A percentile compares a stretch with the other conserved stretches of the same genome.
phyloP scores from a whole-genome alignment of 2,329 filamentous ascomycete species.

The Fusarium chuoi region DNA sequence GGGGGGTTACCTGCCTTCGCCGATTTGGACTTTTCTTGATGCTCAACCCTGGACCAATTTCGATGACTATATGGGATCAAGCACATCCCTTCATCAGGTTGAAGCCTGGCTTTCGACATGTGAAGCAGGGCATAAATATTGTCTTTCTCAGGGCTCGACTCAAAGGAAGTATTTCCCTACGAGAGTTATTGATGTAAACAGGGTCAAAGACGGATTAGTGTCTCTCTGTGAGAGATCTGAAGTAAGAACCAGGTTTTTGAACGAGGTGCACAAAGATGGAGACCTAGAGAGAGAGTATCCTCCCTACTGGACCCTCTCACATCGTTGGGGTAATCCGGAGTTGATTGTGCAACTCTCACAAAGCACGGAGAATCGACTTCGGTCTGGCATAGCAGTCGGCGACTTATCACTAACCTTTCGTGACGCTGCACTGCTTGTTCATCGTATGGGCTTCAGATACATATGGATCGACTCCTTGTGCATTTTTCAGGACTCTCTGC shows the following conservation, averaged over 20 bases:
- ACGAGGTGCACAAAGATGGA: fast-evolving
- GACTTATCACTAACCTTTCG: background rate
- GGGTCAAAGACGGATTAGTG: background rate
- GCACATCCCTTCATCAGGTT: background rate
- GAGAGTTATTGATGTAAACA: background rate
- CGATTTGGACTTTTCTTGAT: background rate
- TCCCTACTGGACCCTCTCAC: background rate
- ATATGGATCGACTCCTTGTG: background rate
- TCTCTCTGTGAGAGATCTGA: background rate
- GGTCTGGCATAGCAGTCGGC: background rate
- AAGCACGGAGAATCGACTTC: fast-evolving
- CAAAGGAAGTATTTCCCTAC: background rate
- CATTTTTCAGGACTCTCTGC: background rate
- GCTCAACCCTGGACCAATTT: background rate
- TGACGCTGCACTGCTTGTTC: background rate
- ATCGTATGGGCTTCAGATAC: background rate
- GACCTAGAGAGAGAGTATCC: background rate
- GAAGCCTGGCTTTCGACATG: background rate
- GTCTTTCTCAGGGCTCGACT: fast-evolving
- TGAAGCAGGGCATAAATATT: background rate
- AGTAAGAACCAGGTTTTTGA: background rate
- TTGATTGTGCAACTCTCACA: background rate
- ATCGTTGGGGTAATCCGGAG: background rate
- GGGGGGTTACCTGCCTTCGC: too few species aligned
- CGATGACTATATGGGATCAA: background rate